A percentile compares a stretch with the other conserved stretches of the same genome.
Conservation (phyloP, 225 moss, liverwort and hornwort genomes). For the Straminergon stramineum region DNA sequence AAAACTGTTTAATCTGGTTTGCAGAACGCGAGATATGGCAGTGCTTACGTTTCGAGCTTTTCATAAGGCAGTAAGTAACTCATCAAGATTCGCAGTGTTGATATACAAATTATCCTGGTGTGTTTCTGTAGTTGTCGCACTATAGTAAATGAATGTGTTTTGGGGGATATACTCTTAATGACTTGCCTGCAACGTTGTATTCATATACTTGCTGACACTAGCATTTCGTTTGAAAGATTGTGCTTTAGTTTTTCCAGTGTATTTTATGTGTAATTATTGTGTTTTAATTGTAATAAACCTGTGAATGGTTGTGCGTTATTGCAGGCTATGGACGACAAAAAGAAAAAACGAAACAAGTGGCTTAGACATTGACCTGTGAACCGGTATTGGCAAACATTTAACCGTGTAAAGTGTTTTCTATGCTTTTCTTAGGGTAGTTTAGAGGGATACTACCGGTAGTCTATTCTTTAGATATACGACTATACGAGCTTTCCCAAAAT, state of each 20-base stretch:
- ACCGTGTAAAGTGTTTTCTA: background rate
- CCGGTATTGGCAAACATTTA: background rate
- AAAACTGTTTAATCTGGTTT: background rate
- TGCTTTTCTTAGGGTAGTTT: background rate
- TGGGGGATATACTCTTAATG: background rate
- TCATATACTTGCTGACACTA: background rate
- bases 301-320: background rate
- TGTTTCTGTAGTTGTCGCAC: background rate
- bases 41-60: conserved; percentile 81
- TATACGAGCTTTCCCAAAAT: background rate
- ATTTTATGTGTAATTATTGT: background rate
- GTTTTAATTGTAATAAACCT: background rate
- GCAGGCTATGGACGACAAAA: conserved; percentile 54
- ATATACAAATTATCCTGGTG: background rate
- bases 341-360: conserved; percentile 51
- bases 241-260: background rate
- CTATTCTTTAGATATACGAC: background rate
- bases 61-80: conserved; percentile 63
- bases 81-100: background rate
- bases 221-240: background rate
- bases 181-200: background rate
- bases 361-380: conserved; percentile 17
- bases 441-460: background rate
- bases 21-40: conserved; percentile 78
- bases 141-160: background rate